Percentiles rank a stretch among this genome's conserved stretches.
phyloP scores from a whole-genome alignment of 2,329 filamentous ascomycete genomes.

The Xenosphaeropsis pyriputrescens region DNA sequence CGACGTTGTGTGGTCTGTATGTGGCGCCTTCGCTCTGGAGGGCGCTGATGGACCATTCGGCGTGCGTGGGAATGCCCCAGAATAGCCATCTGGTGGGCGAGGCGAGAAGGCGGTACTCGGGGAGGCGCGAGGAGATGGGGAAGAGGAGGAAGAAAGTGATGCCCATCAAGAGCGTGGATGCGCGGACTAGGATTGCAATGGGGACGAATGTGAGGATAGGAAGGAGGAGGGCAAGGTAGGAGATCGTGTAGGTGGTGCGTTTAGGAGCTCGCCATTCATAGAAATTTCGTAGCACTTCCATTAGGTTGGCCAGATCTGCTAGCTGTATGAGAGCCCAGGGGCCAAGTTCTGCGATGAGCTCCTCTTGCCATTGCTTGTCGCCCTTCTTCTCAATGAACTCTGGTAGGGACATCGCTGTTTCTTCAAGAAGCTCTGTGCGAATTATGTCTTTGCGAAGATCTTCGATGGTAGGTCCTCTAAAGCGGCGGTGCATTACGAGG shows the following conservation, averaged over 20 bases:
- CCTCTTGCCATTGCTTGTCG: slow-evolving; percentile 16
- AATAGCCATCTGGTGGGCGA: slow-evolving; percentile 16
- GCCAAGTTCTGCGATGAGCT: slow-evolving; percentile 12
- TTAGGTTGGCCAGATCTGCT: slow-evolving; percentile 16
- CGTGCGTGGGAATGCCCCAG: slow-evolving; percentile 20
- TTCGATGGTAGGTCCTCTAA: not conserved
- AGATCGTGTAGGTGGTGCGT: slow-evolving; percentile 11
- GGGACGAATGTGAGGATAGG: slow-evolving; percentile 9
- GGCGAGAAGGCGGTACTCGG: slow-evolving; percentile 16
- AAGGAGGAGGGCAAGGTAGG: slow-evolving; percentile 6
- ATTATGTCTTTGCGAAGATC: slow-evolving; percentile 8
- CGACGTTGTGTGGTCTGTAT: no score
- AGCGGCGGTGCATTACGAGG: not conserved
- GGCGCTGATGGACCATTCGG: slow-evolving; percentile 16
- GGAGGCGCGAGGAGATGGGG: slow-evolving; percentile 15
- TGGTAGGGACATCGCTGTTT: slow-evolving; percentile 13
- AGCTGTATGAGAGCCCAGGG: slow-evolving; percentile 19
- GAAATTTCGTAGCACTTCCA: slow-evolving; percentile 18
- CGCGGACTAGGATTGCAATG: slow-evolving; percentile 14
- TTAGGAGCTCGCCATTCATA: slow-evolving; percentile 19
- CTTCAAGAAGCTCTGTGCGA: slow-evolving; percentile 14
- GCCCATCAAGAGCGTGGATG: slow-evolving; percentile 9
- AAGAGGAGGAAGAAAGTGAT: slow-evolving; percentile 16
- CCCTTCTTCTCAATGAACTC: slow-evolving; percentile 19
- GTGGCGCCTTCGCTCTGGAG: slow-evolving; percentile 1